Base-by-base conservation (phyloP, 2,329 filamentous ascomycete species). In the Penicillium sp. region DNA sequence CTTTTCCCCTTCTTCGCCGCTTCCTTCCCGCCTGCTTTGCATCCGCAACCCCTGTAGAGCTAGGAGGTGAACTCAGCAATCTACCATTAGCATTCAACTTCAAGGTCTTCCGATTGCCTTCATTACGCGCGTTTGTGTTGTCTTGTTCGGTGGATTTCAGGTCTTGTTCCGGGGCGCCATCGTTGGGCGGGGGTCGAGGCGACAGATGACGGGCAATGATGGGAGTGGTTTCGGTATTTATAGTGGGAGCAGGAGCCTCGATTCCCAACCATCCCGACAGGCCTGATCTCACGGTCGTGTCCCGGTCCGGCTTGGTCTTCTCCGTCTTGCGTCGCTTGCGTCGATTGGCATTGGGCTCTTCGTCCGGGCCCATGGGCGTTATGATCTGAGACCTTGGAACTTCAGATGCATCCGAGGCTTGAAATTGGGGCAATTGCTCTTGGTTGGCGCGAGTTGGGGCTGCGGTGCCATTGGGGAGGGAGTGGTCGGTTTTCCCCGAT, bases 31-130 rank as follows among this genome's bases (percentile, higher is more conserved):
- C 34, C 28, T 41, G 56, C 44, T 50, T 52, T 16, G 51, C 39
- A 1, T 61, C 58, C 55, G 40, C 43, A 6, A 42, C 52, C 5
- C 51, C 55, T n/a, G 52, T 50, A 11, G 50, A 52, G 26, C 54
- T 55, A 7, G 52, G 57, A 9, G 71, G 69, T 0, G 69, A 71
- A 18, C 63, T 66, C n/a, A 73, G 50, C 26, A 74, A 56, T 46
- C 68, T 73, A 11, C 72, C 72, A 55, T 75, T 73, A 1, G 63
- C 40, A 43, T 69, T 72, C 13, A 75, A 48, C 44, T 66, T 69
- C 22, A 75, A 49, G 3, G 59, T 66, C 47, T 81, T 85, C 3
- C 73, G 69, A 39, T 50, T 49, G 8, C 74, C 78, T 0, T 81
- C 81, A 0, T 16, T 20, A 10, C 0, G n/a, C 4, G 41, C 6